phyloP scores from a whole-genome alignment of 257 asterid species.

The Datura wrightii region DNA sequence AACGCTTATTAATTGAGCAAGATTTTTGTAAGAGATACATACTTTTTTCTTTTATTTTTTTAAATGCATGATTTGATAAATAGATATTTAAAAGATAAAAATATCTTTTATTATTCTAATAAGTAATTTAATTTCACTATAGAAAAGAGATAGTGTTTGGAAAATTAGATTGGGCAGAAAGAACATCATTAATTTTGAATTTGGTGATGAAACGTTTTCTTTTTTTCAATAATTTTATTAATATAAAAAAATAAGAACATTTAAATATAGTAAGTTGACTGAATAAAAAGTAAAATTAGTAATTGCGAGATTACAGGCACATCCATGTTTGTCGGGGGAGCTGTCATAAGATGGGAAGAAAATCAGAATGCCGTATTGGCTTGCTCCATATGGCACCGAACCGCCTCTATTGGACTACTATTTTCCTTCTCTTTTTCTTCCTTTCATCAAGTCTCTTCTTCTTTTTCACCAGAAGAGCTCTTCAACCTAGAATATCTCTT shows the following conservation, averaged over 20 bases:
- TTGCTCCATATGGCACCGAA: conserved; percentile 64
- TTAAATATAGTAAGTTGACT: conserved; percentile 2
- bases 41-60: too few relatives aligned
- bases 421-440: conserved; percentile 47
- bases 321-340: neutral
- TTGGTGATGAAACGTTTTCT: too few relatives aligned
- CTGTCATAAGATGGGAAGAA: neutral
- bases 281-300: too few relatives aligned
- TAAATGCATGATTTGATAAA: neutral
- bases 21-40: too few relatives aligned
- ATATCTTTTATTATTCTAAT: too few relatives aligned
- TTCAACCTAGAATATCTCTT: conserved; percentile 49
- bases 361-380: conserved; percentile 12
- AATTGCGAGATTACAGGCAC: too few relatives aligned
- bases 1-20: too few relatives aligned
- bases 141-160: neutral
- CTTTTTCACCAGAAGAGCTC: conserved; percentile 51
- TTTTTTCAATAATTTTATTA: too few relatives aligned
- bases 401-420: conserved; percentile 37
- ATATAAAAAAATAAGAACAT: too few relatives aligned
- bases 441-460: conserved; percentile 49
- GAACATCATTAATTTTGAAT: too few relatives aligned
- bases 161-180: neutral
- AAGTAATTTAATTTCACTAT: too few relatives aligned
- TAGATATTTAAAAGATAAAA: too few relatives aligned